Conservation (phyloP, 768 basidiomycete genomes). For the Boletus speciosus region DNA sequence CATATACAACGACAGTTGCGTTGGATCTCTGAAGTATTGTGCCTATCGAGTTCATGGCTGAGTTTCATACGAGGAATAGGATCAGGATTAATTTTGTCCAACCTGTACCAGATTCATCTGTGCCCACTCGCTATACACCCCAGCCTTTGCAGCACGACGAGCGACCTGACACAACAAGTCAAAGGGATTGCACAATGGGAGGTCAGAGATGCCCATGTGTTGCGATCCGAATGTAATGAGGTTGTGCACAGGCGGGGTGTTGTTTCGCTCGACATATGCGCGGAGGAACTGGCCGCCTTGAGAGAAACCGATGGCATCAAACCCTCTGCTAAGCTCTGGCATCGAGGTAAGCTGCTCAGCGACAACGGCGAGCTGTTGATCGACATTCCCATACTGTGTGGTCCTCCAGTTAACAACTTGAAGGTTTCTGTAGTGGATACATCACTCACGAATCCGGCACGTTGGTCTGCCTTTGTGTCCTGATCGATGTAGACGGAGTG, state of each 20-base stretch:
- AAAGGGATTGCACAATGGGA: slow-evolving; percentile 59
- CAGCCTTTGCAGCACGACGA: slow-evolving; percentile 54
- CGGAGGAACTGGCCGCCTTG: slow-evolving; percentile 89
- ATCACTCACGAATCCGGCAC: slow-evolving; percentile 66
- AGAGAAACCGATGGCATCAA: slow-evolving; percentile 86
- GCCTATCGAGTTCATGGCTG: slow-evolving; percentile 44
- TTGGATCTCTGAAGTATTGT: slow-evolving; percentile 81
- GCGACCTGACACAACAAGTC: slow-evolving; percentile 72
- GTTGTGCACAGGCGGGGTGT: slow-evolving; percentile 70
- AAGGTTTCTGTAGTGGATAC: neutral
- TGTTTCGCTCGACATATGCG: slow-evolving; percentile 77
- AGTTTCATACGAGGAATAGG: neutral
- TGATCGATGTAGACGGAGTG: slow-evolving; percentile 70
- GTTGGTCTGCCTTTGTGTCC: slow-evolving; percentile 58
- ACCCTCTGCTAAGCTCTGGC: slow-evolving; percentile 63
- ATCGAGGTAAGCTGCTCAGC: slow-evolving; percentile 61
- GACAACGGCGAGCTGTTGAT: slow-evolving; percentile 64
- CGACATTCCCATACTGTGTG: slow-evolving; percentile 70
- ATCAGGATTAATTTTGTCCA: neutral
- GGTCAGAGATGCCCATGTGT: slow-evolving; percentile 81
- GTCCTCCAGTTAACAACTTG: neutral
- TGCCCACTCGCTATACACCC: slow-evolving; percentile 73
- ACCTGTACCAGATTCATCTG: slow-evolving; percentile 77
- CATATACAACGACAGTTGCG: slow-evolving; percentile 55
- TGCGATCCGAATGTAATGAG: slow-evolving; percentile 86